Evolutionary conservation across 352 stramenopile species (phyloP).

Genomic region (Phytophthora tentaculata): DNA sequence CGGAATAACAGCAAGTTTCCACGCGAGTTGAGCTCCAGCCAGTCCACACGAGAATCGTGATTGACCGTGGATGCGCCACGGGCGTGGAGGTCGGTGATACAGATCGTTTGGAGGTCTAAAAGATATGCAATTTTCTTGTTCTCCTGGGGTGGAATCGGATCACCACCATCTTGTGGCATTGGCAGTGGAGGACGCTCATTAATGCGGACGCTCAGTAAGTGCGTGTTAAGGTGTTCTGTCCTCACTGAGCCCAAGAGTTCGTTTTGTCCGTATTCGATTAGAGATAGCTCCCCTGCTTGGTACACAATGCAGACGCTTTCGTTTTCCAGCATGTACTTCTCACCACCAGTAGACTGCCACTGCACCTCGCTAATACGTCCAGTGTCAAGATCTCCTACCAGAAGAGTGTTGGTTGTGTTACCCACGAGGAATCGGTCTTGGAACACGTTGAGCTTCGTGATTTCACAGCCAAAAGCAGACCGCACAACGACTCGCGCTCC

Average conservation of each 20-base stretch:
- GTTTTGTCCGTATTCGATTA: constrained; percentile 95
- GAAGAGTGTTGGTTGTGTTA: constrained; percentile 92
- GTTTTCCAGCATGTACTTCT: constrained; percentile 97
- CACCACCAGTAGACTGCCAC: constrained; percentile 85
- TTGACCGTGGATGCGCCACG: constrained; percentile 89
- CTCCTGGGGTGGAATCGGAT: constrained; percentile 44
- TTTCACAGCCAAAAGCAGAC: constrained; percentile 92
- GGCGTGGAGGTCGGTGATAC: constrained; percentile 84
- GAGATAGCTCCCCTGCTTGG: constrained; percentile 90
- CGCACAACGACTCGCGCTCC: constrained; percentile 89
- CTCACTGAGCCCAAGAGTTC: constrained; percentile 91
- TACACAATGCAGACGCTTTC: constrained; percentile 92
- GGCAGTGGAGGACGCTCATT: constrained; percentile 81
- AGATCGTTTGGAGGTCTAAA: constrained; percentile 93
- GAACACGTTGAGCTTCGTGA: constrained; percentile 96
- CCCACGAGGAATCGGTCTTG: constrained; percentile 92
- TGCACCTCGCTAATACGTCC: constrained; percentile 93
- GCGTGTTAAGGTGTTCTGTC: constrained; percentile 92
- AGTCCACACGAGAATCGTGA: constrained; percentile 93
- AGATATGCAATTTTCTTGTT: constrained; percentile 97
- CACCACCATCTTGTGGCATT: constrained; percentile 29
- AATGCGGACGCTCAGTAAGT: constrained; percentile 93
- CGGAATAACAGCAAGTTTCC: constrained; percentile 93
- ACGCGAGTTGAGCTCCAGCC: constrained; percentile 94
- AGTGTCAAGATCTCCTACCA: constrained; percentile 92